These are phyloP conservation scores for Calocera viscosa DNA, from an alignment of 768 basidiomycete species.

Conservation along the genomic window DNA sequence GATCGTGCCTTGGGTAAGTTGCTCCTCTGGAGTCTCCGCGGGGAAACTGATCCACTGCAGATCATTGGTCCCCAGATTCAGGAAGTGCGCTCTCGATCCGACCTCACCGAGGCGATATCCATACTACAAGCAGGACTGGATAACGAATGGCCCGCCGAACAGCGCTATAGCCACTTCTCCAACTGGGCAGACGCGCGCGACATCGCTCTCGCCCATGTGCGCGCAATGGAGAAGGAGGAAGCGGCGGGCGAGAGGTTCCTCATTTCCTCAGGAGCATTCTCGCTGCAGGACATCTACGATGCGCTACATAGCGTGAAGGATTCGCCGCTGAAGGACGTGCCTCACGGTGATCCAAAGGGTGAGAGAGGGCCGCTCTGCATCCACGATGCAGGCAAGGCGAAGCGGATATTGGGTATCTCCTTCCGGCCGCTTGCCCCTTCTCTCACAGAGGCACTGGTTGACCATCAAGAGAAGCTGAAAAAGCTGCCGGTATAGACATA, in stretches of 20 bases:
- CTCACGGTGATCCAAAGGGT: neutral
- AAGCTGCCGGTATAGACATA: neutral
- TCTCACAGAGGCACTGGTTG: neutral
- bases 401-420: neutral
- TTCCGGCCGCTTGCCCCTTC: neutral
- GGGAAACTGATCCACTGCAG: neutral
- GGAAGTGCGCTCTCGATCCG: neutral
- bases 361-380: neutral
- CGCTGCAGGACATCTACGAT: constrained; percentile 25
- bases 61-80: neutral
- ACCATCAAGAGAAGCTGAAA: neutral
- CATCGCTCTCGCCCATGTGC: constrained; percentile 41
- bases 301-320: neutral
- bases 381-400: neutral
- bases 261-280: constrained; percentile 27
- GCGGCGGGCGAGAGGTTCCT: constrained; percentile 51
- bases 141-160: neutral
- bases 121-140: neutral
- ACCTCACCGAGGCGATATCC: neutral
- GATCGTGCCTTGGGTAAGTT: constrained; percentile 1
- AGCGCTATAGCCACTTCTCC: neutral
- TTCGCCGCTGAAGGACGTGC: neutral
- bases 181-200: constrained; percentile 45
- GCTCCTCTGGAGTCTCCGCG: neutral
- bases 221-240: constrained; percentile 38